Conservation (phyloP, 306 rosid species). For the Fragaria vesca region DNA sequence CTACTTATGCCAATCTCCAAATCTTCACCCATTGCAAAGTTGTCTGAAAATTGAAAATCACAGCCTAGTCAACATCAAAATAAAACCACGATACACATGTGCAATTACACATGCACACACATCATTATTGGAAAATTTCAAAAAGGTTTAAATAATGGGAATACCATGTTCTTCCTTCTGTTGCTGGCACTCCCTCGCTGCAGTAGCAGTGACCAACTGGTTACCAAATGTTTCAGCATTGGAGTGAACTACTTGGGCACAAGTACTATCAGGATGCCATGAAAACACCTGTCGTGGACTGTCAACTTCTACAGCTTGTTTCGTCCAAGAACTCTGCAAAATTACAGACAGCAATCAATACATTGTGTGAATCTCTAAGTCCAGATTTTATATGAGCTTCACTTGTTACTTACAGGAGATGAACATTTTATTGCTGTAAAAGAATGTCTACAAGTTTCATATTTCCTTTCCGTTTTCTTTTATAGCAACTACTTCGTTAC, state of each 20-base stretch:
- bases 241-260: slow-evolving; percentile 80
- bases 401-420: neutral
- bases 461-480: neutral
- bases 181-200: slow-evolving; percentile 40
- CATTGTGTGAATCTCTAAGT: neutral
- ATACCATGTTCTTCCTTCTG: slow-evolving; percentile 57
- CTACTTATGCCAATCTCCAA: slow-evolving; percentile 31
- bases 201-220: slow-evolving; percentile 36
- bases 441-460: neutral
- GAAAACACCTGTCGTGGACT: slow-evolving; percentile 58
- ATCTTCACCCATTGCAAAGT: slow-evolving; percentile 33
- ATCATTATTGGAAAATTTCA: neutral
- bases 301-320: slow-evolving; percentile 77
- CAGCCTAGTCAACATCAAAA: slow-evolving; percentile 7
- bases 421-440: neutral
- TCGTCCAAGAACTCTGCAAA: slow-evolving; percentile 91
- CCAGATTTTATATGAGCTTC: neutral
- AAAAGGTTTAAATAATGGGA: slow-evolving; percentile 5
- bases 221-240: slow-evolving; percentile 50
- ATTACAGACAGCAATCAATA: slow-evolving; percentile 6
- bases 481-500: neutral
- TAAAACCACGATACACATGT: neutral
- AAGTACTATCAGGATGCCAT: slow-evolving; percentile 77
- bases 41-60: slow-evolving; percentile 37
- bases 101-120: neutral